Percentiles rank a stretch among this genome's conserved stretches.
Conservation (phyloP, 106 monocot genomes). For the Dendrobium catenatum region DNA sequence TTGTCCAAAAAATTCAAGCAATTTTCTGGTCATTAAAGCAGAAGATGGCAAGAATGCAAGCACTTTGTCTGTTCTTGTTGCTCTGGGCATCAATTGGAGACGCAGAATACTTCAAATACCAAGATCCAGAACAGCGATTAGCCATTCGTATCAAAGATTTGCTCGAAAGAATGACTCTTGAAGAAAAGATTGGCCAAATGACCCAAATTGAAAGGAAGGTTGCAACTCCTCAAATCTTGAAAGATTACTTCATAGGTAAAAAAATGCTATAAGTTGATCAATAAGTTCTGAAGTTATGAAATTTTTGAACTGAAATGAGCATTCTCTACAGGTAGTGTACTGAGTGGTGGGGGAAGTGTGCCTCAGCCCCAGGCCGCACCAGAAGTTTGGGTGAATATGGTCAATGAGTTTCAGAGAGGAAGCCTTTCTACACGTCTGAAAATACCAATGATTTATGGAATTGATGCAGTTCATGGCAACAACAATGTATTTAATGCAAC, state of each 20-base stretch:
- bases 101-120: conserved; percentile 40
- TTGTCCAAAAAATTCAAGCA: too few species aligned
- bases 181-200: conserved; percentile 77
- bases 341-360: conserved; percentile 59
- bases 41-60: not conserved
- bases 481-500: conserved; percentile 51
- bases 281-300: not conserved
- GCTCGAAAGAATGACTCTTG: conserved; percentile 48
- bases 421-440: conserved; percentile 45
- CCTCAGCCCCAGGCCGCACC: conserved; percentile 38
- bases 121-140: conserved; percentile 36
- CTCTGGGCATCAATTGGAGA: conserved; percentile 17
- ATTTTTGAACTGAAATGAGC: not conserved
- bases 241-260: conserved; percentile 50
- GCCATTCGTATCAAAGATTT: conserved; percentile 37
- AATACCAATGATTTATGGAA: conserved; percentile 70
- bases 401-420: conserved; percentile 49
- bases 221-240: conserved; percentile 37
- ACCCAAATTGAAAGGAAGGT: conserved; percentile 50
- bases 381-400: conserved; percentile 36
- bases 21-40: too few species aligned
- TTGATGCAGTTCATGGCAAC: conserved; percentile 56
- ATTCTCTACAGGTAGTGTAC: conserved; percentile 25
- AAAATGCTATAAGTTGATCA: too few species aligned
- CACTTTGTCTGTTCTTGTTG: conserved; percentile 12